Evolutionary conservation across 371 early-diverging fungal genomes (phyloP).

Genomic region (Mortierella polycephala): DNA sequence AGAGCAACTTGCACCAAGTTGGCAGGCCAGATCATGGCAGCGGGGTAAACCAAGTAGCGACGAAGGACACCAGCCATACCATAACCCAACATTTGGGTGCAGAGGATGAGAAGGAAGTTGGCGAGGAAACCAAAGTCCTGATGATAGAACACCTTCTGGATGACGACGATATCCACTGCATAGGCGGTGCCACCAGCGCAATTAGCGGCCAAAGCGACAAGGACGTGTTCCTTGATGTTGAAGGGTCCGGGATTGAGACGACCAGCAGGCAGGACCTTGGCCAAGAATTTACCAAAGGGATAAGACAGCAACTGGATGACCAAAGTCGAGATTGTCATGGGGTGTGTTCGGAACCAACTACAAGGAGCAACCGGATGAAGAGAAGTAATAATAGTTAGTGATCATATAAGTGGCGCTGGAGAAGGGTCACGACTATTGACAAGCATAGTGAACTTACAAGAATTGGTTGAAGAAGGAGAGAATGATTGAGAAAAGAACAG

Average conservation of each 20-base stretch:
- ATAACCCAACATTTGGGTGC: slow-evolving; percentile 83
- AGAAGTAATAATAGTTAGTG: background rate
- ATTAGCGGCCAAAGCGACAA: slow-evolving; percentile 64
- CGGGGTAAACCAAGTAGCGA: slow-evolving; percentile 70
- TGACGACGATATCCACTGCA: slow-evolving; percentile 69
- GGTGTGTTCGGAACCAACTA: slow-evolving; percentile 37
- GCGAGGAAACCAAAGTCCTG: slow-evolving; percentile 59
- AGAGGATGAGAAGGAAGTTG: slow-evolving; percentile 58
- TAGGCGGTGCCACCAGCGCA: slow-evolving; percentile 62
- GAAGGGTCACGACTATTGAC: no score
- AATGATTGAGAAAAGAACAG: slow-evolving; percentile 66
- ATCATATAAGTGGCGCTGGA: background rate
- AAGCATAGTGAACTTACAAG: slow-evolving; percentile 44
- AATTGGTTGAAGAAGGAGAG: slow-evolving; percentile 76
- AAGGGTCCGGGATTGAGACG: slow-evolving; percentile 79
- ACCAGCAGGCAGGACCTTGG: slow-evolving; percentile 55
- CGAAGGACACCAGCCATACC: slow-evolving; percentile 80
- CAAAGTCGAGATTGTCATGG: slow-evolving; percentile 39
- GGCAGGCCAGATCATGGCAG: slow-evolving; percentile 82
- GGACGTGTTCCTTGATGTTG: slow-evolving; percentile 78
- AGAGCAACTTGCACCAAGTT: slow-evolving; percentile 78
- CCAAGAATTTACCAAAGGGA: slow-evolving; percentile 65
- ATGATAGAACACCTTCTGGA: slow-evolving; percentile 63
- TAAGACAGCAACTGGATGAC: slow-evolving; percentile 63
- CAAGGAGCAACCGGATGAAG: background rate